These are phyloP conservation scores for Neurospora sp. DNA, from an alignment of 495 filamentous ascomycete genomes.

Conservation along the genomic window DNA sequence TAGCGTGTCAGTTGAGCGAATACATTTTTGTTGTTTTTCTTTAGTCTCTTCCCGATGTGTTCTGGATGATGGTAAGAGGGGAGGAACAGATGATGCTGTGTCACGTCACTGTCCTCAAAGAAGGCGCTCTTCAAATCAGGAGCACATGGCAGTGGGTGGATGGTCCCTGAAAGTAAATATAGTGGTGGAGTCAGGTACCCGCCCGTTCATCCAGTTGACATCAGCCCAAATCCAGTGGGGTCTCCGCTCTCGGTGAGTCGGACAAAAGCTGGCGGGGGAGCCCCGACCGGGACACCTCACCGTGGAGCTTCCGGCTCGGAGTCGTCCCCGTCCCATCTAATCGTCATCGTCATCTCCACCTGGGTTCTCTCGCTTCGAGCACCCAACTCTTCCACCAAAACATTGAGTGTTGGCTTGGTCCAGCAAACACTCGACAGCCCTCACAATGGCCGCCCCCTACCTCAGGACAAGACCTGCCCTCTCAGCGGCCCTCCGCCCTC, in stretches of 20 bases:
- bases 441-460: slow-evolving; percentile 26
- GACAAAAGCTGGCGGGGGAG: background rate
- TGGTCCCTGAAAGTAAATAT: background rate
- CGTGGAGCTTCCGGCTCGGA: background rate
- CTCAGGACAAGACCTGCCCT: slow-evolving; percentile 24
- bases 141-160: background rate
- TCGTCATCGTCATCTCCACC: background rate
- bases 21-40: background rate
- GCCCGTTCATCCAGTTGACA: background rate
- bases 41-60: background rate
- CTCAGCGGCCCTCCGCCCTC: slow-evolving; percentile 19
- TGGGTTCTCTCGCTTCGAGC: background rate
- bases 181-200: background rate
- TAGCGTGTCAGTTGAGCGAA: background rate
- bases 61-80: too few relatives aligned
- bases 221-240: background rate
- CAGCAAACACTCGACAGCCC: slow-evolving; percentile 9
- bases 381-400: slow-evolving; percentile 4
- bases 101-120: background rate
- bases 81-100: background rate
- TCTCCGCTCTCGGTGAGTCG: background rate
- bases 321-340: background rate
- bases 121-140: background rate
- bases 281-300: background rate
- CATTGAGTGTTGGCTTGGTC: slow-evolving; percentile 32